Evolutionary conservation across 2,329 filamentous ascomycete genomes (phyloP).

Genomic region (Apiospora arundinis): DNA sequence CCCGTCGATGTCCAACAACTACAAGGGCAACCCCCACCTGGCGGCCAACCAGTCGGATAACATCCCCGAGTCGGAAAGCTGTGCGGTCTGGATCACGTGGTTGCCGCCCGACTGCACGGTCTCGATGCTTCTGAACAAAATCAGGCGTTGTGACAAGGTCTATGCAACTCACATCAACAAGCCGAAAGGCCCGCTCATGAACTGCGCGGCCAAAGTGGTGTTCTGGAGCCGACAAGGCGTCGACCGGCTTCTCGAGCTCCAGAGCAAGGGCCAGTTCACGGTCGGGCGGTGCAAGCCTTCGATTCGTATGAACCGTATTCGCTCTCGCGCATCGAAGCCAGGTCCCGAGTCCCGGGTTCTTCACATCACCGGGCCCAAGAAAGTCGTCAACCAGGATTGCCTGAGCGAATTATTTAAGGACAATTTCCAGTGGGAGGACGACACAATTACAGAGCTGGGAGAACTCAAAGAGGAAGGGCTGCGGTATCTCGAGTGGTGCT

Average conservation of each 20-base stretch:
- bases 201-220: slow-evolving; percentile 47
- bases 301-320: slow-evolving; percentile 57
- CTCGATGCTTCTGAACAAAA: slow-evolving; percentile 49
- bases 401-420: slow-evolving; percentile 49
- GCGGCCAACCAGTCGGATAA: slow-evolving; percentile 46
- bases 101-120: slow-evolving; percentile 52
- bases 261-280: slow-evolving; percentile 49
- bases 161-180: slow-evolving; percentile 58
- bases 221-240: slow-evolving; percentile 57
- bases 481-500: slow-evolving; percentile 55
- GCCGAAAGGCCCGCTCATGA: slow-evolving; percentile 42
- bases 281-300: slow-evolving; percentile 45
- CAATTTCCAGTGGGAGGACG: slow-evolving; percentile 55
- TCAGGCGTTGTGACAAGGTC: slow-evolving; percentile 56
- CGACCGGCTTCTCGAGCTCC: slow-evolving; percentile 53
- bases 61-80: slow-evolving; percentile 51
- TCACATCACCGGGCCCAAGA: slow-evolving; percentile 52
- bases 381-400: slow-evolving; percentile 49
- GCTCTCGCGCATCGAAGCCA: slow-evolving; percentile 38
- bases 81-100: slow-evolving; percentile 59
- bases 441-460: slow-evolving; percentile 46
- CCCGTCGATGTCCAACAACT: slow-evolving; percentile 27
- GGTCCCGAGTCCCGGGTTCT: slow-evolving; percentile 53
- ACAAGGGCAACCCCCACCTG: slow-evolving; percentile 46
- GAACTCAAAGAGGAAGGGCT: slow-evolving; percentile 26